Percentiles rank a stretch among this genome's conserved stretches.
Conservation (phyloP, 495 filamentous ascomycete genomes). For the Polyplosphaeria fusca region DNA sequence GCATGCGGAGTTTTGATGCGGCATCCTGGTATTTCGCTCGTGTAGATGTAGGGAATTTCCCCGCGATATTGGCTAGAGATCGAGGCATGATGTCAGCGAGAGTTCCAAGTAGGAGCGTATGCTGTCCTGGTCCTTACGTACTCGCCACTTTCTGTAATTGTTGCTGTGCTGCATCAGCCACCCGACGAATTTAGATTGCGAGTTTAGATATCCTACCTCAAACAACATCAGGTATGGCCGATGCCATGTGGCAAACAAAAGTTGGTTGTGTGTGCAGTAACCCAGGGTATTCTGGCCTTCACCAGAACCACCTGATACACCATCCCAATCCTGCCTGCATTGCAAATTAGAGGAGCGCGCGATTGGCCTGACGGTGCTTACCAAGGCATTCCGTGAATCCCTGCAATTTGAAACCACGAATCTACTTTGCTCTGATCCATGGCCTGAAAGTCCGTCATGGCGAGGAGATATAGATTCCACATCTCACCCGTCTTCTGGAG, state of each 20-base stretch:
- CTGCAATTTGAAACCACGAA: constrained; percentile 38
- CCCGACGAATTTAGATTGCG: neutral
- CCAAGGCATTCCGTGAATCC: constrained; percentile 28
- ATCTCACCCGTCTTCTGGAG: constrained; percentile 38
- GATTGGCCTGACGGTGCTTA: neutral
- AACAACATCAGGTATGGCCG: constrained; percentile 20
- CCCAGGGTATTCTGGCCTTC: constrained; percentile 9
- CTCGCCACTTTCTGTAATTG: constrained; percentile 16
- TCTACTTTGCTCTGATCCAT: constrained; percentile 28
- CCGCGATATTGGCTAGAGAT: constrained; percentile 13
- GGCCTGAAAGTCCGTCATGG: constrained; percentile 33
- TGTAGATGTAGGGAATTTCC: constrained; percentile 3
- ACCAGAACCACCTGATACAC: constrained; percentile 4
- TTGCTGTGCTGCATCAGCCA: constrained; percentile 9
- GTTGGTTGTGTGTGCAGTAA: constrained; percentile 19
- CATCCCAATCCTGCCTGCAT: constrained; percentile 20
- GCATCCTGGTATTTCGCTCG: constrained; percentile 12
- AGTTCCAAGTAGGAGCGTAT: too few species aligned
- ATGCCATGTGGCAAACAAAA: constrained; percentile 26
- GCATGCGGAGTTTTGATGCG: constrained; percentile 12
- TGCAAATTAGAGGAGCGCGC: neutral
- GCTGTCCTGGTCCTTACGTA: too few species aligned
- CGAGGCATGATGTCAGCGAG: too few species aligned
- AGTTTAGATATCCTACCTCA: constrained; percentile 7
- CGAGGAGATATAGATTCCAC: constrained; percentile 39